A percentile compares a stretch with the other conserved stretches of the same genome.
Evolutionary conservation across 805 yeast genomes (phyloP).

Genomic region (Saccharomyces paradoxus): DNA sequence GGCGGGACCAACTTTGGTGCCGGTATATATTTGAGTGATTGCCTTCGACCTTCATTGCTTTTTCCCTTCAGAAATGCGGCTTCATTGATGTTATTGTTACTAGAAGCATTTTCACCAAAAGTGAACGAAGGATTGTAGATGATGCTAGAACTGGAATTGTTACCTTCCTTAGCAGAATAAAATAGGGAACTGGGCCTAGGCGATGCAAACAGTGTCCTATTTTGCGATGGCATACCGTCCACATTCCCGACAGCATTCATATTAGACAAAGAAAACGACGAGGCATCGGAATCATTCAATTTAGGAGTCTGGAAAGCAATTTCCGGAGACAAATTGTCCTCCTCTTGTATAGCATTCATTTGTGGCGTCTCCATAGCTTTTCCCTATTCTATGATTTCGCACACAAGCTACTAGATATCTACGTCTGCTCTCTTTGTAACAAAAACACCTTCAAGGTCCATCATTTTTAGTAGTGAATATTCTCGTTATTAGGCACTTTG

Average conservation of each 20-base stretch:
- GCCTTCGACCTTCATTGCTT: constrained; percentile 16
- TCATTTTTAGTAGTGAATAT: neutral
- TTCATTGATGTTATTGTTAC: neutral
- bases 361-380: constrained; percentile 11
- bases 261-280: neutral
- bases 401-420: neutral
- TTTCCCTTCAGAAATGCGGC: neutral
- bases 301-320: constrained; percentile 11
- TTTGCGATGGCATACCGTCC: neutral
- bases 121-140: constrained; percentile 27
- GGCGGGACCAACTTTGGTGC: constrained; percentile 28
- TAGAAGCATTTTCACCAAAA: constrained; percentile 20
- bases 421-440: neutral
- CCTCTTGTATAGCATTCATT: constrained; percentile 26
- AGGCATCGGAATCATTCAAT: neutral
- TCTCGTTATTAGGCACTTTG: neutral
- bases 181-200: constrained; percentile 19
- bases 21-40: constrained; percentile 27
- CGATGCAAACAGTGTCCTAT: constrained; percentile 13
- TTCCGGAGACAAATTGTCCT: constrained; percentile 12
- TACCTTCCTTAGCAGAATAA: constrained; percentile 24
- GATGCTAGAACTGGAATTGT: constrained; percentile 29
- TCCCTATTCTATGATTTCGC: neutral
- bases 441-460: neutral
- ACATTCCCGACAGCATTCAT: neutral